Percentiles rank a stretch among this genome's conserved stretches.
These are phyloP conservation scores for Dysphania ambrosioides DNA, from an alignment of 148 eudicot species.

Conservation along the genomic window DNA sequence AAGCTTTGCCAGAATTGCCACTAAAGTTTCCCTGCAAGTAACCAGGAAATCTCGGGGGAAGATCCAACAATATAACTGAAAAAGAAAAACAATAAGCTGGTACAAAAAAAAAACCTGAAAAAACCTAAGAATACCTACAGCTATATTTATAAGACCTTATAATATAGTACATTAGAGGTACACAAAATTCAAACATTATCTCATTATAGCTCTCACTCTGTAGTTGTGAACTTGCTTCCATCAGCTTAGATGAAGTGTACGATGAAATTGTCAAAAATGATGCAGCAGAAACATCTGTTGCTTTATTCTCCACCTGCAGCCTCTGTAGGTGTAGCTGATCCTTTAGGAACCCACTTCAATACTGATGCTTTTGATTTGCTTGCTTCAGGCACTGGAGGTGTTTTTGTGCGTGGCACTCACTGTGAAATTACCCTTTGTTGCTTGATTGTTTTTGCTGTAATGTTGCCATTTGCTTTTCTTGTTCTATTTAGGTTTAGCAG, in stretches of 20 bases:
- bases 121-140: background rate
- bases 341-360: constrained; percentile 41
- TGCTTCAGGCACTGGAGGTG: constrained; percentile 21
- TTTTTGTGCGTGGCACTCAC: constrained; percentile 42
- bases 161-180: constrained; percentile 13
- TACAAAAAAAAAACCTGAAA: background rate
- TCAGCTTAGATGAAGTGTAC: constrained; percentile 11
- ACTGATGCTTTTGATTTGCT: constrained; percentile 28
- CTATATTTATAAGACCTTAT: background rate
- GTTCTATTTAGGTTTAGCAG: constrained; percentile 17
- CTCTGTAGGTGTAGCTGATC: constrained; percentile 13
- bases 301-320: constrained; percentile 10
- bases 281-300: background rate
- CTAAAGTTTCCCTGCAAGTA: background rate
- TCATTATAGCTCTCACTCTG: constrained; percentile 3
- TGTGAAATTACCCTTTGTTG: constrained; percentile 39
- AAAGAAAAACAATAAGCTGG: background rate
- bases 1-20: background rate
- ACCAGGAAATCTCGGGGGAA: background rate
- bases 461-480: constrained; percentile 36
- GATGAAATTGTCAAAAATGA: background rate
- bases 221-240: constrained; percentile 16
- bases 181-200: constrained; percentile 2
- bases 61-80: background rate
- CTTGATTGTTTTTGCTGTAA: constrained; percentile 35